phyloP scores from a whole-genome alignment of 352 stramenopile genomes.

The Pythium plurisporium region DNA sequence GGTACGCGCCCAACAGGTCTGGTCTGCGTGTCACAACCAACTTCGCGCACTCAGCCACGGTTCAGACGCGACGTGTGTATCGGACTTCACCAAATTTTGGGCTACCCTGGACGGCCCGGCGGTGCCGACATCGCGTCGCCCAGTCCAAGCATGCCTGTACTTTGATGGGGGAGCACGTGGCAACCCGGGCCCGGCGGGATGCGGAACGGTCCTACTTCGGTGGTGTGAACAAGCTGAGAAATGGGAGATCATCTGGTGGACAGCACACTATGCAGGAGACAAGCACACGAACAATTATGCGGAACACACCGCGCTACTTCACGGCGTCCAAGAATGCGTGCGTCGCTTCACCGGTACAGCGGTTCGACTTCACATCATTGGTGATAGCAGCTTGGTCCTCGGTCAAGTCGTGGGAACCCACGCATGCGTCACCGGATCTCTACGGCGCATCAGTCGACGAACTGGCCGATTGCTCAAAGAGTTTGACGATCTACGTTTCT shows the following conservation, averaged over 20 bases:
- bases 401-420: neutral
- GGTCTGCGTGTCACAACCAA: neutral
- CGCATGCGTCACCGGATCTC: neutral
- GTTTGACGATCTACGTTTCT: neutral
- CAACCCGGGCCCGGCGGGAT: neutral
- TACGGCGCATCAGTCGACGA: neutral
- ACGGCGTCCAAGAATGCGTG: neutral
- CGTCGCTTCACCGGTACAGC: neutral
- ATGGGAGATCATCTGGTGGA: neutral
- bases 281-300: constrained; percentile 2
- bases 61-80: neutral
- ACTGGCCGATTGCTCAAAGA: neutral
- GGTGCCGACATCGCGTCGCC: neutral
- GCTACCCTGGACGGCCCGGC: neutral
- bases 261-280: neutral
- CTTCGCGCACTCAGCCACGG: neutral
- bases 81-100: neutral
- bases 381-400: constrained; percentile 2
- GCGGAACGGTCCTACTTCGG: neutral
- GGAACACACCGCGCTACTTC: neutral
- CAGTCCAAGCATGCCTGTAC: neutral
- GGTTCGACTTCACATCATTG: neutral
- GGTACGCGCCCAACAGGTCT: neutral
- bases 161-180: neutral
- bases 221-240: neutral